Percentiles rank a stretch among this genome's conserved stretches.
phyloP scores from a whole-genome alignment of 2,329 filamentous ascomycete genomes.

The Ophiocordyceps camponoti-floridani region DNA sequence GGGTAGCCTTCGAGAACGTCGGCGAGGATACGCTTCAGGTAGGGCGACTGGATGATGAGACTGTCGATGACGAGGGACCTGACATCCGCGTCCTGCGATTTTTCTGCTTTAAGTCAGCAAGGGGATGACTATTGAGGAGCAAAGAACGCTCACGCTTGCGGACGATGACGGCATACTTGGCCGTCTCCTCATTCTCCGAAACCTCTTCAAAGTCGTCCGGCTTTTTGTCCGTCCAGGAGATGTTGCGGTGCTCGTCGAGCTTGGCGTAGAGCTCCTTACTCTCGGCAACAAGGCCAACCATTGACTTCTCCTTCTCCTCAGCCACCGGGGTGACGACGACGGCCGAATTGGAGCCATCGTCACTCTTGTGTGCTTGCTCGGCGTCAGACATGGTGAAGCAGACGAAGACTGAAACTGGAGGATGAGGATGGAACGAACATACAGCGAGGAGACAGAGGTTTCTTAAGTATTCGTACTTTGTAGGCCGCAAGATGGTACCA shows the following conservation, averaged over 20 bases:
- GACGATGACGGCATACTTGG: conserved; percentile 41
- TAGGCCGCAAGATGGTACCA: no score
- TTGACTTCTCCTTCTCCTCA: conserved; percentile 4
- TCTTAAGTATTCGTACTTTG: no score
- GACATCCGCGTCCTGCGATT: conserved; percentile 34
- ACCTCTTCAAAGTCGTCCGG: conserved; percentile 35
- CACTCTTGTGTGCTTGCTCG: background rate
- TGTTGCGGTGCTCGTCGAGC: conserved; percentile 26
- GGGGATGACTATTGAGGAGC: background rate
- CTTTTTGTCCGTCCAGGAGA: conserved; percentile 36
- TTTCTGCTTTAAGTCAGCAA: conserved; percentile 4
- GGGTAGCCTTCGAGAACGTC: conserved; percentile 39
- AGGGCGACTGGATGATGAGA: conserved; percentile 44
- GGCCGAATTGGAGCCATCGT: conserved; percentile 1
- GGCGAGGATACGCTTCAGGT: conserved; percentile 36
- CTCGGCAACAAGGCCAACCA: conserved; percentile 18
- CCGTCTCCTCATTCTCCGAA: conserved; percentile 42
- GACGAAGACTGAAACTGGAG: background rate
- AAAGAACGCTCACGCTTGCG: conserved; percentile 23
- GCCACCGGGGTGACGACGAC: conserved; percentile 1
- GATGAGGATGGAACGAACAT: no score
- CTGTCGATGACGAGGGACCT: conserved; percentile 44
- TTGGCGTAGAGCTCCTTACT: conserved; percentile 25
- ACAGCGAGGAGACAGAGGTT: no score
- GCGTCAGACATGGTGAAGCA: background rate